Evolutionary conservation across 108 stramenopile genomes (phyloP).

Genomic region (Nitzschia sp.): DNA sequence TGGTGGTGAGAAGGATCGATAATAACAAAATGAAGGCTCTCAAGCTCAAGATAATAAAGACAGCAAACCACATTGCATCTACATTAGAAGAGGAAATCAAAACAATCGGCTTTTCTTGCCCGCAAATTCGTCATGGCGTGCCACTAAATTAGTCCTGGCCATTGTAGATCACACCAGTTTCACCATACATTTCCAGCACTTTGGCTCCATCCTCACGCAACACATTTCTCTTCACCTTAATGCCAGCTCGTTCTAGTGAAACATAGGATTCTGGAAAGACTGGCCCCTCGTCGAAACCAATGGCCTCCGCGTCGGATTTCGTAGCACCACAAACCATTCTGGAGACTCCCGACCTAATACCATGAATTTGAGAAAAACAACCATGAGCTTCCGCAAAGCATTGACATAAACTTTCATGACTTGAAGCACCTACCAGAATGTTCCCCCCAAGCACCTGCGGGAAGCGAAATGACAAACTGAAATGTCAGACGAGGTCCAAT

Average conservation of each 20-base stretch:
- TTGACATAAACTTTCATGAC: no score
- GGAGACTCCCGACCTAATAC: slow-evolving; percentile 65
- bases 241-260: slow-evolving; percentile 64
- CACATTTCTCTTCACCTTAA: slow-evolving; percentile 60
- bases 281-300: slow-evolving; percentile 90
- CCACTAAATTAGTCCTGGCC: slow-evolving; percentile 17
- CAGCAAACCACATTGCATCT: no score
- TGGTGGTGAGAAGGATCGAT: no score
- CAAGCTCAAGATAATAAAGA: no score
- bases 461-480: not conserved
- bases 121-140: no score
- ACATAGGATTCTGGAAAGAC: slow-evolving; percentile 78
- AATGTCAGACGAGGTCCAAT: not conserved
- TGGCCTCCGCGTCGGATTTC: slow-evolving; percentile 82
- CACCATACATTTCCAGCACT: slow-evolving; percentile 68
- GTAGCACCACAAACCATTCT: slow-evolving; percentile 77
- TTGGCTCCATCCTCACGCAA: slow-evolving; percentile 68
- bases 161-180: slow-evolving; percentile 76
- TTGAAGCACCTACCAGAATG: slow-evolving; percentile 57
- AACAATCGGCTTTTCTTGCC: no score
- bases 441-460: slow-evolving; percentile 69
- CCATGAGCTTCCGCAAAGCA: no score
- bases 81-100: no score
- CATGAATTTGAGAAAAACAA: no score
- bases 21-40: no score